A percentile compares a stretch with the other conserved stretches of the same genome.
Conservation (phyloP, 768 basidiomycete genomes). For the Mycena leptocephala region DNA sequence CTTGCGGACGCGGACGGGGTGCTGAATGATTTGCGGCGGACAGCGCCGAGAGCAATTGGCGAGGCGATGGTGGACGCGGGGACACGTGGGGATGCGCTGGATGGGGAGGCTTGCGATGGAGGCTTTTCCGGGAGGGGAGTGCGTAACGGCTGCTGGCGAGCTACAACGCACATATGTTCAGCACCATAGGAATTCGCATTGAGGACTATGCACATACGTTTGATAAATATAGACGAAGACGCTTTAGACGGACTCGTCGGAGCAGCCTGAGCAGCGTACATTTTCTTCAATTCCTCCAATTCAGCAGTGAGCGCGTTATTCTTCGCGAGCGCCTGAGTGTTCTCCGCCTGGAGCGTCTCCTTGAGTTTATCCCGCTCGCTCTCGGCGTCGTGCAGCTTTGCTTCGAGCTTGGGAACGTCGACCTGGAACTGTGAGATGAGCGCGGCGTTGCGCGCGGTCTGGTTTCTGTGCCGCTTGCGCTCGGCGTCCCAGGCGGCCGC, state of each 20-base stretch:
- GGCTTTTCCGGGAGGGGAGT: neutral
- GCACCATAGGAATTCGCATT: neutral
- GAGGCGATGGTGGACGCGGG: neutral
- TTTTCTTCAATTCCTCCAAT: neutral
- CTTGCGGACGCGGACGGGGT: neutral
- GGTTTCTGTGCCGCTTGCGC: conserved; percentile 9
- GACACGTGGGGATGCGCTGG: neutral
- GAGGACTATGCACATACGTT: conserved; percentile 1
- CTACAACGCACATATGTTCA: neutral
- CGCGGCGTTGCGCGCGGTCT: conserved; percentile 12
- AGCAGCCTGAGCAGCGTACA: neutral
- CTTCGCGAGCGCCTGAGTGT: neutral
- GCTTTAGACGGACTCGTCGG: neutral
- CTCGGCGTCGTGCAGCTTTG: neutral
- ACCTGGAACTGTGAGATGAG: neutral
- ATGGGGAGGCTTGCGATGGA: neutral
- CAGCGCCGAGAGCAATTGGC: neutral
- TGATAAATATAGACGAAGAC: conserved; percentile 9
- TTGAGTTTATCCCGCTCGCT: conserved; percentile 6
- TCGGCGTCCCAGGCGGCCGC: conserved; percentile 17
- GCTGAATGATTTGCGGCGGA: neutral
- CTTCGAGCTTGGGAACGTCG: neutral
- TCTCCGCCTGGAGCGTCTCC: neutral
- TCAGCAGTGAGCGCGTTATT: neutral
- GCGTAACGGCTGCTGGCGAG: neutral